Conservation (phyloP, 805 yeast species). For the Candida insectorum region DNA sequence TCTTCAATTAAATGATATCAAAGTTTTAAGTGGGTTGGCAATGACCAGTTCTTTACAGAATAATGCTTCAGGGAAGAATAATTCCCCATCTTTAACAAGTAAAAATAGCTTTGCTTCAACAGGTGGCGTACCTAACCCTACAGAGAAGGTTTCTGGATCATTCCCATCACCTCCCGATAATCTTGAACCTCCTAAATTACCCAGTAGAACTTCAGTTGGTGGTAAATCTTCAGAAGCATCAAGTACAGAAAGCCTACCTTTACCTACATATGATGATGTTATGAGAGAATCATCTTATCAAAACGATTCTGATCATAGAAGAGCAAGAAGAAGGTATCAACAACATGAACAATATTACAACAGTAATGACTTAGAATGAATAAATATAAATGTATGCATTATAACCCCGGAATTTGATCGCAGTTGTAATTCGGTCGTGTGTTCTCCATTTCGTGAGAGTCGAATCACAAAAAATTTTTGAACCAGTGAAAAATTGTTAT, state of each 20-base stretch:
- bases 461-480: neutral
- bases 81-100: neutral
- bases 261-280: constrained; percentile 40
- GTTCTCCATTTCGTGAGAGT: too few relatives aligned
- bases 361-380: constrained; percentile 17
- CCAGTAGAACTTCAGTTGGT: constrained; percentile 1
- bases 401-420: too few relatives aligned
- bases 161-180: neutral
- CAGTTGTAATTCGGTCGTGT: too few relatives aligned
- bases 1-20: constrained; percentile 27
- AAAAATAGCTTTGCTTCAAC: too few relatives aligned
- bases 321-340: constrained; percentile 33
- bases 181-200: constrained; percentile 3
- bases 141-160: too few relatives aligned
- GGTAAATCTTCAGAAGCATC: constrained; percentile 1
- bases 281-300: constrained; percentile 27
- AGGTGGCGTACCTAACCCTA: too few relatives aligned
- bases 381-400: too few relatives aligned
- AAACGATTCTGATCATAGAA: constrained; percentile 27
- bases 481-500: constrained; percentile 11
- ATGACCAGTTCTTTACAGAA: constrained; percentile 23
- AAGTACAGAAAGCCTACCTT: constrained; percentile 8
- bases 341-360: constrained; percentile 26
- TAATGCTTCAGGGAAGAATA: constrained; percentile 12
- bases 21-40: constrained; percentile 28